Conservation (phyloP, 192 early-diverging fungal genomes). For the Oehlia diaphana region DNA sequence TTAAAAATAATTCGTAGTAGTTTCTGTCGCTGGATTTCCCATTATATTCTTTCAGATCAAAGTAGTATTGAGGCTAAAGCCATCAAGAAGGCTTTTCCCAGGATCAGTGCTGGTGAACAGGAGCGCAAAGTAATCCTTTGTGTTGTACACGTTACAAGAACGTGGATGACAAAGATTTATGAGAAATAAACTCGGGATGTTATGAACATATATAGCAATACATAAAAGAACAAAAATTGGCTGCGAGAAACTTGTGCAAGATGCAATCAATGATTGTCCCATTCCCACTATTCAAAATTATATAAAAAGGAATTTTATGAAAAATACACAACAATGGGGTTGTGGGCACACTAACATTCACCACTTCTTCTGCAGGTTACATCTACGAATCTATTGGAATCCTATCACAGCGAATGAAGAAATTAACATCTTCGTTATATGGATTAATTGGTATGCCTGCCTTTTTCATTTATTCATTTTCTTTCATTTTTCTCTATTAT, state of each 20-base stretch:
- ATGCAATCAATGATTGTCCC: slow-evolving; percentile 6
- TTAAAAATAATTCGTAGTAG: too few relatives aligned
- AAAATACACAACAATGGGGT: slow-evolving; percentile 3
- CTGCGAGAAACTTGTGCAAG: neutral
- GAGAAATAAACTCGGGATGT: neutral
- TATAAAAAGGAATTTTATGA: neutral
- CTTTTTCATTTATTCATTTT: too few relatives aligned
- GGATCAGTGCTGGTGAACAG: neutral
- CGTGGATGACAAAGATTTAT: slow-evolving; percentile 12
- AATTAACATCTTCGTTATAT: neutral
- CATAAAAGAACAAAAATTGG: neutral
- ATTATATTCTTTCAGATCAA: neutral
- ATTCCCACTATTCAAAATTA: neutral
- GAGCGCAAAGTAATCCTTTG: slow-evolving; percentile 20
- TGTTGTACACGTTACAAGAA: slow-evolving; percentile 22
- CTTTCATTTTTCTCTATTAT: too few relatives aligned
- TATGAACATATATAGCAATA: neutral
- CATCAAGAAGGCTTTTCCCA: slow-evolving; percentile 23
- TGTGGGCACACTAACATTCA: slow-evolving; percentile 16
- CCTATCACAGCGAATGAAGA: slow-evolving; percentile 3
- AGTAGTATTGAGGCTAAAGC: neutral
- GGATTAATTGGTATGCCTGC: neutral
- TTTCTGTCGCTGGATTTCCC: slow-evolving; percentile 3
- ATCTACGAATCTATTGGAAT: neutral
- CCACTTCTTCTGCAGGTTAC: slow-evolving; percentile 20